Evolutionary conservation across 768 basidiomycete genomes (phyloP).

Genomic region (Trametes gibbosa): DNA sequence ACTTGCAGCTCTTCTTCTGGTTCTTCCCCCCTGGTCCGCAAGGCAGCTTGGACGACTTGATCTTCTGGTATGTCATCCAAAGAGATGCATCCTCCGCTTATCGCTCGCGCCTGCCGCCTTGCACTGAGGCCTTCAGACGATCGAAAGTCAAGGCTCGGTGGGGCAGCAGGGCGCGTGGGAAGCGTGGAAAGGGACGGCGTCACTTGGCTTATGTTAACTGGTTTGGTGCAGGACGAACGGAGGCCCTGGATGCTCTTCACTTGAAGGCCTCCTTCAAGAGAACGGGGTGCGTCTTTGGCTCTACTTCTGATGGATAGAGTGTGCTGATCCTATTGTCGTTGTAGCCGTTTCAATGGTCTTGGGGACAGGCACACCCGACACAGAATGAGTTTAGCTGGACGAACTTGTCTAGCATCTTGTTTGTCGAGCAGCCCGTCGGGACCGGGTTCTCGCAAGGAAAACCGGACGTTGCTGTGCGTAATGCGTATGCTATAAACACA

Average conservation of each 20-base stretch:
- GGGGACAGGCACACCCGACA: conserved; percentile 61
- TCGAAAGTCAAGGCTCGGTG: no score
- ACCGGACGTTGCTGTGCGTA: conserved; percentile 48
- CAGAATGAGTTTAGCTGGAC: conserved; percentile 75
- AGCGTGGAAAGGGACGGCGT: no score
- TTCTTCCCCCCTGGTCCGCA: conserved; percentile 77
- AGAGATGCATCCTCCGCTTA: neutral
- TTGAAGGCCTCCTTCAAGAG: conserved; percentile 71
- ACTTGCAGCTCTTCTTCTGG: conserved; percentile 72
- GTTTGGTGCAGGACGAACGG: conserved; percentile 76
- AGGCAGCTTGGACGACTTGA: conserved; percentile 68
- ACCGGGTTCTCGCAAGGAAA: conserved; percentile 74
- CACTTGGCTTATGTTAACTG: no score
- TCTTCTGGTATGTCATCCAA: conserved; percentile 55
- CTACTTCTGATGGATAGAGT: neutral
- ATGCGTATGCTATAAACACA: neutral
- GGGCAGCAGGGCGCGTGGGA: no score
- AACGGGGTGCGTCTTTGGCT: conserved; percentile 56
- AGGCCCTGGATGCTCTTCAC: conserved; percentile 74
- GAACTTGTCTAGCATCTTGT: conserved; percentile 73
- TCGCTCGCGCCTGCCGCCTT: neutral
- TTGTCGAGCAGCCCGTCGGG: conserved; percentile 78
- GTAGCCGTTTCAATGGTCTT: conserved; percentile 66
- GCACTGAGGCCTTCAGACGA: neutral
- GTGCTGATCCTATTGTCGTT: neutral